These are phyloP conservation scores for Gracilaria vermiculophylla DNA, from an alignment of 23 red algal species.

Conservation along the genomic window DNA sequence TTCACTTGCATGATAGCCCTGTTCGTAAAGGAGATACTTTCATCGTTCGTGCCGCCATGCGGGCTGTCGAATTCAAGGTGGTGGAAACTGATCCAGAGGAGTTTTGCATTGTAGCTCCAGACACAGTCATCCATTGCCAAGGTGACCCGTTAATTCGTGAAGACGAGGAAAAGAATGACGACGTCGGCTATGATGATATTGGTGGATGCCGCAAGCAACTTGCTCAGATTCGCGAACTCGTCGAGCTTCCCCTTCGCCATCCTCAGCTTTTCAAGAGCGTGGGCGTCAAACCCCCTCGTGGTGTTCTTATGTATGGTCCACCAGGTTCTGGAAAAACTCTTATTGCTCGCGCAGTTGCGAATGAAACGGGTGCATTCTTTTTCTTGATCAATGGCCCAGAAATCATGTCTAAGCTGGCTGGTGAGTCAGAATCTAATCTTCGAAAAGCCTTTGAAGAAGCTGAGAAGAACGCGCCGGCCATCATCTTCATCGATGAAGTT, in stretches of 20 bases:
- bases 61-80: conserved; percentile 98
- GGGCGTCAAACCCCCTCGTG: conserved; percentile 96
- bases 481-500: conserved; percentile 99
- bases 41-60: conserved; percentile 91
- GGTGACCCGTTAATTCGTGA: conserved; percentile 97
- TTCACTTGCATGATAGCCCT: conserved; percentile 41
- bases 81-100: conserved; percentile 99
- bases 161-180: conserved; percentile 97
- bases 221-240: conserved; percentile 99
- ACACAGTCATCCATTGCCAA: conserved; percentile 99
- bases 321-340: conserved; percentile 97
- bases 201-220: conserved; percentile 98
- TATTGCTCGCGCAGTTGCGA: conserved; percentile 98
- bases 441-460: conserved; percentile 99
- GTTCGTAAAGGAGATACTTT: conserved; percentile 99
- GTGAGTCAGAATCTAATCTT: conserved; percentile 95
- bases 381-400: conserved; percentile 99
- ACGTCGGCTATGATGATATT: conserved; percentile 99
- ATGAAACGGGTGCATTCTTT: conserved; percentile 99
- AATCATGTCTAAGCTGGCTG: conserved; percentile 98
- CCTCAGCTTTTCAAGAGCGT: conserved; percentile 99
- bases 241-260: conserved; percentile 97
- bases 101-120: conserved; percentile 98
- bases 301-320: conserved; percentile 97
- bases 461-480: conserved; percentile 98